Evolutionary conservation across 2,329 filamentous ascomycete species (phyloP), one percentile per base, ranked within the genome.

Genomic region (Clarireedia paspali): DNA sequence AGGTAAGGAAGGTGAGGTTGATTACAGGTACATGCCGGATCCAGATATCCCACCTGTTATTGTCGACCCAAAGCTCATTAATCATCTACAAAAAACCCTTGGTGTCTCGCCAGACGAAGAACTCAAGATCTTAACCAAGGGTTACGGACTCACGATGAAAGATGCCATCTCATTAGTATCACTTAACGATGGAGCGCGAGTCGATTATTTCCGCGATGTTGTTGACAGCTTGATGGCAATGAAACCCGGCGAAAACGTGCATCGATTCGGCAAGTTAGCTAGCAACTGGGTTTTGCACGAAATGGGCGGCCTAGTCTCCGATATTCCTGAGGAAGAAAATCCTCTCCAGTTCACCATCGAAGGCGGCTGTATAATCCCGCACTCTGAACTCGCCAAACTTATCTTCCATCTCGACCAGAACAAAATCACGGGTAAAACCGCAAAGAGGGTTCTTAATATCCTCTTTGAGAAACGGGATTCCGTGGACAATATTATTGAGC

Each of bases 21-120:
- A 99, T 71, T 99, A 99, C 71, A 81, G 94, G 44, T 99, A 99
- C 69, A 97, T 99, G 92, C 92, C 94, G 0, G 94, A 99, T 69
- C 89, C 94, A 5, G 94, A 99, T 68, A 77, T 99, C 14, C 80
- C 82, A 0, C 90, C 94, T 1, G 76, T 99, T 1, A 69, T 91
- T 2, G 87, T 99, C 58, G 84, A 84, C 6, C 68, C 77, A 2
- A 84, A 88, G 56, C 76, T 97, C 0, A 74, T 96, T 4, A 67
- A 76, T 5, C 76, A 85, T 60, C 75, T 97, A 14, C 73, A 71
- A 20, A 63, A 71, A 0, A 86, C 78, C 0, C 73, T 96, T 57
- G 88, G 89, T 4, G 76, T 81, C 23, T 74, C 88, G 9, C 90
- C 91, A 0, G 91, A 96, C 62, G 74, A 78, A 15, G 81, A 89